These are phyloP conservation scores for Suillus subalutaceus DNA, from an alignment of 768 basidiomycete genomes.

Conservation along the genomic window DNA sequence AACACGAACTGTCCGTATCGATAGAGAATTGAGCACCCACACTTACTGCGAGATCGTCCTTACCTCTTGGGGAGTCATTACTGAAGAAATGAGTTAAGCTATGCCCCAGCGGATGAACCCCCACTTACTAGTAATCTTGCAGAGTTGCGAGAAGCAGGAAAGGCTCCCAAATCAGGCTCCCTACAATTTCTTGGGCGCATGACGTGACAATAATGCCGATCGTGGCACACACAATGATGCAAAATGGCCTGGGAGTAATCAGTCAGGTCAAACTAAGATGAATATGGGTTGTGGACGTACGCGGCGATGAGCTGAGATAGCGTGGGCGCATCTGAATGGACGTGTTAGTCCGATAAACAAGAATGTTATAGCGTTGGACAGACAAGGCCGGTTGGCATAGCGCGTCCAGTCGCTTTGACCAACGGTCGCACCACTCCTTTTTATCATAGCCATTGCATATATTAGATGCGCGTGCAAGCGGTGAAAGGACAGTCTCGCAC, in stretches of 20 bases:
- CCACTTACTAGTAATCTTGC: slow-evolving; percentile 22
- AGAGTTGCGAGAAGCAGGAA: slow-evolving; percentile 21
- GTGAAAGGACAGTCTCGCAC: background rate
- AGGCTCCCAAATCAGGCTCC: slow-evolving; percentile 22
- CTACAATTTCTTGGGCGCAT: slow-evolving; percentile 17
- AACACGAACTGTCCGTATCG: slow-evolving; percentile 9
- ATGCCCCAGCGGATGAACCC: background rate
- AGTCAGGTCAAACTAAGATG: slow-evolving; percentile 7
- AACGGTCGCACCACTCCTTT: background rate
- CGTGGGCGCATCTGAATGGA: background rate
- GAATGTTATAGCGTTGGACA: background rate
- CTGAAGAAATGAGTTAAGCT: background rate
- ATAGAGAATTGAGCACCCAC: background rate
- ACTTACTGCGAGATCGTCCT: background rate
- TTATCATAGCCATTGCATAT: background rate
- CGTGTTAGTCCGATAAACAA: background rate
- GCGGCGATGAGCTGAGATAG: background rate
- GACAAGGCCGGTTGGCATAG: slow-evolving; percentile 3
- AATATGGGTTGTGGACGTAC: background rate
- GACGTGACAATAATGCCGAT: slow-evolving; percentile 21
- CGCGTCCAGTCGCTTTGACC: slow-evolving; percentile 4
- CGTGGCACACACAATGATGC: slow-evolving; percentile 19
- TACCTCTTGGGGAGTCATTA: slow-evolving; percentile 15
- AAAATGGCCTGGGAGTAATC: slow-evolving; percentile 15
- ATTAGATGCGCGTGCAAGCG: background rate